phyloP scores from a whole-genome alignment of 768 basidiomycete species.

The Boletus patriciae region DNA sequence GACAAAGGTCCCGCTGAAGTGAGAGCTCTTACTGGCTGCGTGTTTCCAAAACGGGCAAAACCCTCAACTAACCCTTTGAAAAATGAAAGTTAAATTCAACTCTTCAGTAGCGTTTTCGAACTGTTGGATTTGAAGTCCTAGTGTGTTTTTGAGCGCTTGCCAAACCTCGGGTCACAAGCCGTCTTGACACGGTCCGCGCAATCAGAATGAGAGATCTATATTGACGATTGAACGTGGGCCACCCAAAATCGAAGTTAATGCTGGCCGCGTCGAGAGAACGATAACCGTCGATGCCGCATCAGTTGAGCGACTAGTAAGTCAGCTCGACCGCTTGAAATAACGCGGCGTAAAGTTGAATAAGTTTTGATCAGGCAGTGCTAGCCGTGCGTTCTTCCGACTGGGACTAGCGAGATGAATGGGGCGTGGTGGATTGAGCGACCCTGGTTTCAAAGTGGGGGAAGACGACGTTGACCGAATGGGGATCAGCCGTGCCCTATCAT shows the following conservation, averaged over 20 bases:
- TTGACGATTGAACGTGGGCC: background rate
- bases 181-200: conserved; percentile 7
- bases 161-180: background rate
- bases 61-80: no score
- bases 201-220: conserved; percentile 5
- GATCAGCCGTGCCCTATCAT: background rate
- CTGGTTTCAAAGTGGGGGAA: conserved; percentile 6
- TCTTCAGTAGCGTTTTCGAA: no score
- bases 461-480: conserved; percentile 3
- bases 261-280: background rate
- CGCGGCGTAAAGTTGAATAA: background rate
- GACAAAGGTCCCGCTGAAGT: no score
- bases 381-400: background rate
- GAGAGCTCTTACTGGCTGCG: no score
- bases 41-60: no score
- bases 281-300: background rate
- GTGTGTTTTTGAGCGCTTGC: background rate
- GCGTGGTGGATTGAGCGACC: background rate
- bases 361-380: background rate
- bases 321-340: background rate
- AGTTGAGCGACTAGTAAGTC: background rate
- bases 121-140: background rate
- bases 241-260: background rate
- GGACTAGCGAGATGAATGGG: conserved; percentile 3
- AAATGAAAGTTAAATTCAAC: no score